Base-by-base conservation (phyloP, 2,329 filamentous ascomycete species). In the Trichoderma koningiopsis region DNA sequence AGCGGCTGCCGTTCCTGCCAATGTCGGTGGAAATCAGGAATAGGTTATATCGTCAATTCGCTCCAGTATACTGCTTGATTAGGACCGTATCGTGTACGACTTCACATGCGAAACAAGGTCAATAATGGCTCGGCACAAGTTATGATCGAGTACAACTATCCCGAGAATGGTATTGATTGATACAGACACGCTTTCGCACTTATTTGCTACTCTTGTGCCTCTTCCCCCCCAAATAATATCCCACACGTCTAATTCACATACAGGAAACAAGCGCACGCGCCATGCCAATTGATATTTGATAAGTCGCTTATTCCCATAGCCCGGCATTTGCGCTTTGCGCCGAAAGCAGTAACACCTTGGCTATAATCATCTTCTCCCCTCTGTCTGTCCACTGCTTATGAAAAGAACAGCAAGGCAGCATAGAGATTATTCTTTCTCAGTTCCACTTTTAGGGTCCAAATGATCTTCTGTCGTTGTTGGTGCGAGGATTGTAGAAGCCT, bases 401-500 rank as follows among this genome's bases (percentile, higher is more conserved):
- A 43, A 43, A 43, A 43, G 40, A 19, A n/a, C 40, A 43, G 33
- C 33, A 35, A 35, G 19, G 19, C 19, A 43, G 40, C 19, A n/a
- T 43, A 40, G n/a, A 31, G 24, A 19, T 29, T 55, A 31, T 47
- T 24, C 19, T 13, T 57, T 58, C 31, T 55, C 40, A 24, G 49
- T 43, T 49, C 58, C 56, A 27, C 10, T 33, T n/a, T 60, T 71
- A 65, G 24, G 47, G 56, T 14, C 69, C 69, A 33, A 68, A 35
- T 43, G 58, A 47, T 10, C 40, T 66, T 40, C 67, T 53, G 56
- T 43, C 61, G 31, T 35, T 55, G 22, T 40, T 56, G 24, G 43
- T 61, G 61, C 61, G 55, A 56, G 61, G 53, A 19, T 70, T 58
- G 24, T 60, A 71, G 61, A 72, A 71, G 29, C 68, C 71, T 40